phyloP scores from a whole-genome alignment of 805 yeast species.

The Ogataea sp. region DNA sequence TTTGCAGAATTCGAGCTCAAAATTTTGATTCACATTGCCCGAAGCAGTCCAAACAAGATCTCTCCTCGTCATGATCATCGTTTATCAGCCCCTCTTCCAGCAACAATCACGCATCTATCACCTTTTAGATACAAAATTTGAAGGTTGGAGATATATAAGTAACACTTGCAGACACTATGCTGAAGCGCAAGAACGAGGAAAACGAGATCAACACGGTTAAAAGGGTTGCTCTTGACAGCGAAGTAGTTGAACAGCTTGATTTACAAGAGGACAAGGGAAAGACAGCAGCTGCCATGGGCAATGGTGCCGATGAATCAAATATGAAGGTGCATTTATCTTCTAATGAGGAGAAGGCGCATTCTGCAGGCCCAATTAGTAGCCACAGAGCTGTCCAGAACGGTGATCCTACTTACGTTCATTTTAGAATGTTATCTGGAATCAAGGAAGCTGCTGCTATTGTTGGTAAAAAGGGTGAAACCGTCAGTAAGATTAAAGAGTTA shows the following conservation, averaged over 20 bases:
- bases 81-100: too few relatives aligned
- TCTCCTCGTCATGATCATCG: too few relatives aligned
- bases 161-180: conserved; percentile 15
- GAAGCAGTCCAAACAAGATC: too few relatives aligned
- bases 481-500: conserved; percentile 52
- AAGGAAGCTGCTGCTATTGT: conserved; percentile 71
- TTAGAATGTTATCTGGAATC: conserved; percentile 69
- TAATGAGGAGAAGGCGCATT: conserved; percentile 2
- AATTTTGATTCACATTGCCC: too few relatives aligned
- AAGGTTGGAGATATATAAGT: not conserved
- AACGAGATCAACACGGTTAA: conserved; percentile 47
- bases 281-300: conserved; percentile 28
- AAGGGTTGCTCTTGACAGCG: conserved; percentile 65
- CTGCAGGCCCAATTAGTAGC: conserved; percentile 15
- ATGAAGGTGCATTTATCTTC: conserved; percentile 3
- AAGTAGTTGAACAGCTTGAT: conserved; percentile 36
- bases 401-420: conserved; percentile 55
- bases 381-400: conserved; percentile 22
- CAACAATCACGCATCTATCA: too few relatives aligned
- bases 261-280: conserved; percentile 32
- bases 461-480: conserved; percentile 75
- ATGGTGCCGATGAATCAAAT: not conserved
- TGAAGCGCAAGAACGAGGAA: conserved; percentile 68
- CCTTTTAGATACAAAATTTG: too few relatives aligned
- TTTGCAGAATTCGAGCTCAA: too few relatives aligned